Conservation (phyloP, 192 early-diverging fungal species). For the Phycomyces nitens region DNA sequence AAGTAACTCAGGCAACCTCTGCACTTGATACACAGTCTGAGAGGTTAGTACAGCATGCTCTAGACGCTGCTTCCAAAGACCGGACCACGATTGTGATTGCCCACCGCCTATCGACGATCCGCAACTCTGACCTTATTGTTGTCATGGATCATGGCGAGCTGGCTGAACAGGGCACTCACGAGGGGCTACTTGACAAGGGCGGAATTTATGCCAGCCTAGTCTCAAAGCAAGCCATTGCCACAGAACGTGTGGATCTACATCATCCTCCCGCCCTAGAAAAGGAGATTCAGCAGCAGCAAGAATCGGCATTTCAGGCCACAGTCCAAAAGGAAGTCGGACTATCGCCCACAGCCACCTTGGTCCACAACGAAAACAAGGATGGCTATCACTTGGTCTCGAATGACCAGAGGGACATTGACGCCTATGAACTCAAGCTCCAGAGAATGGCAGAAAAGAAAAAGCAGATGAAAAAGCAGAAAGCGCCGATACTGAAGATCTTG, state of each 20-base stretch:
- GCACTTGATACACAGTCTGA: conserved; percentile 82
- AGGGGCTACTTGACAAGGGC: conserved; percentile 59
- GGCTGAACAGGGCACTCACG: conserved; percentile 75
- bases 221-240: conserved; percentile 60
- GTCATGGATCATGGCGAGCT: conserved; percentile 72
- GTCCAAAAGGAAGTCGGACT: too few relatives aligned
- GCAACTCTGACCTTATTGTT: conserved; percentile 81
- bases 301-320: too few relatives aligned
- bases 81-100: conserved; percentile 92
- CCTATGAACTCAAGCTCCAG: conserved; percentile 34
- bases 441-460: conserved; percentile 37
- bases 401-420: conserved; percentile 6
- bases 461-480: conserved; percentile 39
- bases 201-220: conserved; percentile 70
- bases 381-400: conserved; percentile 3
- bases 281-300: conserved; percentile 3
- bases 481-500: conserved; percentile 52
- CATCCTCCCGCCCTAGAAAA: conserved; percentile 8
- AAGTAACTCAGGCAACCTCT: conserved; percentile 73
- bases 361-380: not conserved
- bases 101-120: conserved; percentile 85
- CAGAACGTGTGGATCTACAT: conserved; percentile 27
- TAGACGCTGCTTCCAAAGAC: conserved; percentile 70
- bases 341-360: too few relatives aligned
- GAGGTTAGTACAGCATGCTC: conserved; percentile 76